These are phyloP conservation scores for Macroventuria anomochaeta DNA, from an alignment of 2,329 filamentous ascomycete genomes.

Conservation along the genomic window DNA sequence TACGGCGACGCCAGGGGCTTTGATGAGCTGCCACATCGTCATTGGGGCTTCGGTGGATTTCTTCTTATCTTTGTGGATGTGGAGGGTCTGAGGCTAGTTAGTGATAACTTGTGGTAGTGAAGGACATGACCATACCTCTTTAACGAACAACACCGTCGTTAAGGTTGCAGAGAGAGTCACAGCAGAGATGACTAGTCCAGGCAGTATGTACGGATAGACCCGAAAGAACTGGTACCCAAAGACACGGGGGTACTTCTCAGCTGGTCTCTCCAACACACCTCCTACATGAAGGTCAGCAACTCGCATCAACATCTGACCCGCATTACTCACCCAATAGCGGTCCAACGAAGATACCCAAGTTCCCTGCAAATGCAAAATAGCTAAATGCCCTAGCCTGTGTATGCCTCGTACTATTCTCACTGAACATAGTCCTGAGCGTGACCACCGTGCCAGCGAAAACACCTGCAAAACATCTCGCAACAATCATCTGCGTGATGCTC, in stretches of 20 bases:
- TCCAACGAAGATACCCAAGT: constrained; percentile 76
- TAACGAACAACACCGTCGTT: constrained; percentile 62
- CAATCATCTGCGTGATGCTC: constrained; percentile 75
- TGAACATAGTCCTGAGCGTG: constrained; percentile 78
- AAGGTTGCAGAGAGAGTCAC: constrained; percentile 63
- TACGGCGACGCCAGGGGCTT: constrained; percentile 67
- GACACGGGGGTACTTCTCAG: constrained; percentile 63
- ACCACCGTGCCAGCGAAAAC: constrained; percentile 77
- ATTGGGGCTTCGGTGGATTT: constrained; percentile 41
- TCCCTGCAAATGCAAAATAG: constrained; percentile 77
- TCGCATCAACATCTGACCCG: background rate
- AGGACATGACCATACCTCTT: constrained; percentile 57
- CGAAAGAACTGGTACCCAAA: constrained; percentile 68
- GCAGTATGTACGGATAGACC: constrained; percentile 70
- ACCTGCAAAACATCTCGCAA: constrained; percentile 74
- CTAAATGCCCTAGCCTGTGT: constrained; percentile 78
- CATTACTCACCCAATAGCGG: constrained; percentile 61
- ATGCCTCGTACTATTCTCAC: constrained; percentile 71
- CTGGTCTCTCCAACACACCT: constrained; percentile 72
- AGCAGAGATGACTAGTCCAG: constrained; percentile 64
- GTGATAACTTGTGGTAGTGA: background rate
- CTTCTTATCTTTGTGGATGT: constrained; percentile 33
- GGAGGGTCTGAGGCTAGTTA: constrained; percentile 36
- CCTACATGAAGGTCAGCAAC: constrained; percentile 52
- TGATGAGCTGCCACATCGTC: constrained; percentile 63